Base-by-base conservation (phyloP, 2,329 filamentous ascomycete genomes). In the Botrytis pseudocinerea region DNA sequence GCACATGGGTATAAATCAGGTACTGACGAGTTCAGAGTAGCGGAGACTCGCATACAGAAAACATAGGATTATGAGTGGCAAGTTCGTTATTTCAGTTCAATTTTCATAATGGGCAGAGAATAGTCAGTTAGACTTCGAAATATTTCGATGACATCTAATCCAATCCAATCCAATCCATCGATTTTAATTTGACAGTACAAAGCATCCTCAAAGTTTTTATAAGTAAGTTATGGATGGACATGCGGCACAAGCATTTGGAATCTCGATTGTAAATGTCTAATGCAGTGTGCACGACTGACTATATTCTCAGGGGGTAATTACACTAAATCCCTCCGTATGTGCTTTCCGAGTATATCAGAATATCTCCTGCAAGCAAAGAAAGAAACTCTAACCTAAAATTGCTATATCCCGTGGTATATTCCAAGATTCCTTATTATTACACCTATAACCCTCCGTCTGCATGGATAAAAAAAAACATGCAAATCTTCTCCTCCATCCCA, bases 211-310 rank as follows among this genome's bases (percentile, higher is more conserved):
- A 38, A 8, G 38, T 1, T 38, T 38, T 8, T 9, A 38, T 9
- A 8, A 8, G 8, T 38, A 38, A 38, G 38, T 38, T 38, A 38
- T 38, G 38, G 38, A 9, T 38, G 38, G 38, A n/a, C 6, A n/a
- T n/a, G 4, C 18, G 14, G 16, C 16, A 18, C 14, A 32, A 5
- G 14, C 4, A 0, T 9, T 32, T 4, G 7, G 0, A 28, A 57
- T 18, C 25, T 28, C 16, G n/a, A 6, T 18, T 57, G 6, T 2
- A 57, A 57, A 28, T 28, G 7, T 57, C 6, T 9, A 6, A 18
- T 28, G 16, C 51, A 1, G n/a, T 57, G 51, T 18, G 51, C 51
- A 28, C 18, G 51, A 57, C 51, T 28, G 51, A 57, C 51, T 28
- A 28, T 28, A 14, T 40, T 25, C 14, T n/a, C 12, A 22, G 28